Evolutionary conservation across 306 rosid species (phyloP), one percentile per base, ranked within the genome.

Genomic region (Medicago arabica): DNA sequence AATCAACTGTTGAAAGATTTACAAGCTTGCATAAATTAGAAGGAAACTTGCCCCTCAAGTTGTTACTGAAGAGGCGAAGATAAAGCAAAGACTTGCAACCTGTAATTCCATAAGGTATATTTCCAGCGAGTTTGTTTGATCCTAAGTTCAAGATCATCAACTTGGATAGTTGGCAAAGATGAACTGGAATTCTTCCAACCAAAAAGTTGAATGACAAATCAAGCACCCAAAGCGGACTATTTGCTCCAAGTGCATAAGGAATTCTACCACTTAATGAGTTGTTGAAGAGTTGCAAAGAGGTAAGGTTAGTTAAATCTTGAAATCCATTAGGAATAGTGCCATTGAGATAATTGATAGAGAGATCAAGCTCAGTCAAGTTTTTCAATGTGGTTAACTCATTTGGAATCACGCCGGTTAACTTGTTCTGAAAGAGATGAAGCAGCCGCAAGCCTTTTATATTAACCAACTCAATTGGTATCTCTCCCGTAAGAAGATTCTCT

Each of bases 211-310:
- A 72, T n/a, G 93, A 88, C 16, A 92, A 80, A 83, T 92, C 97
- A 72, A 89, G 87, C 23, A 92, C 96, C 97, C 96, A 89, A 71
- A 92, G 93, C 47, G 12, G 73, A 78, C 92, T 84, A 71, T 88
- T 46, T 31, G 69, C 87, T 59, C 97, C 97, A 9, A 88, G 84
- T 75, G 69, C 81, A 57, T 4, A 80, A 71, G 96, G 96, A 84
- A 92, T 88, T 75, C 75, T 76, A 53, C 97, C 97, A 12, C 55
- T 83, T 12, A 92, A 83, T 50, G 89, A 84, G 86, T 92, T 89
- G 44, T 84, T 71, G 53, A 88, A 92, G 46, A 92, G 96, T 82
- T 89, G 92, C 59, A 89, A 72, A 70, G 78, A 82, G 79, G 8
- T 53, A 85, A 89, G 67, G 44, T 83, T 72, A 12, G 84, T 77